Conservation (phyloP, 805 yeast genomes). For the Lachancea dasiensis region DNA sequence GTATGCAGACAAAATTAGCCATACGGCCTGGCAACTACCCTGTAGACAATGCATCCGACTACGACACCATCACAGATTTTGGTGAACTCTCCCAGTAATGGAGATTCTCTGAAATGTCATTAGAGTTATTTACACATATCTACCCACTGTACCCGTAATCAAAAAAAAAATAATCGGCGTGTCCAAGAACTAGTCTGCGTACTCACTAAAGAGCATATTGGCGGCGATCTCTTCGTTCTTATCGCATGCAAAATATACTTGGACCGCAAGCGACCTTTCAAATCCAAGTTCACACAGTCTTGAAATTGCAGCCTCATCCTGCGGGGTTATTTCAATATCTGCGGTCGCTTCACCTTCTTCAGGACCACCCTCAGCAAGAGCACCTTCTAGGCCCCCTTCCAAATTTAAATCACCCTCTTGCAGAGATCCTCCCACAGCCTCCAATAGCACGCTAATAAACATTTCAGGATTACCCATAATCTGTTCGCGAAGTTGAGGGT, state of each 20-base stretch:
- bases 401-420: slow-evolving; percentile 37
- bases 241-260: slow-evolving; percentile 96
- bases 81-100: no score
- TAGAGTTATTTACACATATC: slow-evolving; percentile 1
- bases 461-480: slow-evolving; percentile 87
- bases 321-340: slow-evolving; percentile 59
- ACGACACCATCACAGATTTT: slow-evolving; percentile 19
- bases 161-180: no score
- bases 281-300: slow-evolving; percentile 92
- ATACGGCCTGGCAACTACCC: slow-evolving; percentile 71
- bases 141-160: no score
- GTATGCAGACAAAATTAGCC: slow-evolving; percentile 53
- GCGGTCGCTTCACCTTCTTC: slow-evolving; percentile 31
- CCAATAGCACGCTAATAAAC: slow-evolving; percentile 66
- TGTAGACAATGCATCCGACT: slow-evolving; percentile 35
- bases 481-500: slow-evolving; percentile 79
- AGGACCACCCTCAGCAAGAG: slow-evolving; percentile 35
- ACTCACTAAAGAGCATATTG: slow-evolving; percentile 71
- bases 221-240: slow-evolving; percentile 97
- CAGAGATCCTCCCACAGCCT: slow-evolving; percentile 47
- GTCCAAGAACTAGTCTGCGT: no score
- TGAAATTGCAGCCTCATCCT: slow-evolving; percentile 83
- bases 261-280: slow-evolving; percentile 78
- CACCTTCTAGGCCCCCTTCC: slow-evolving; percentile 34
- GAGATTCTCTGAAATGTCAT: neutral